Evolutionary conservation across 257 asterid species (phyloP), one percentile per base, ranked within the genome.

Genomic region (Penstemon eatonii): DNA sequence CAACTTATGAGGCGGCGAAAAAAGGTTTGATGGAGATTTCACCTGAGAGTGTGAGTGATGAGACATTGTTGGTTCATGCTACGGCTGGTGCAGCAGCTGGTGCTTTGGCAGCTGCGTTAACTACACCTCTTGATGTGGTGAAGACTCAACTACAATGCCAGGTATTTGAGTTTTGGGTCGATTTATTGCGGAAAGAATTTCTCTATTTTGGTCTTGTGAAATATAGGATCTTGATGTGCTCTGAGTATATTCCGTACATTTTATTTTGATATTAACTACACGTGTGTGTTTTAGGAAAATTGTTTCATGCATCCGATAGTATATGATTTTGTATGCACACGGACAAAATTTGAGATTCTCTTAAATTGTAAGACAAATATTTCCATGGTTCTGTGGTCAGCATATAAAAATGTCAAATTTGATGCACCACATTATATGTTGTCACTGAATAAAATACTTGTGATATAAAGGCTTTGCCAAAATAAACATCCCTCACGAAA

Each of bases 21-120:
- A 82, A 81, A 69, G 96, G 95, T 12, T 63, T 91, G 71, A 75
- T 58, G 81, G 96, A 78, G 82, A 73, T 91, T 18, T 90, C 93
- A 0, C 90, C 95, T 0, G 91, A 87, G 44, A 82, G 74, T 58
- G 78, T 70, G 8, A 84, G 80, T 46, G 95, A 91, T 50, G 99
- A 91, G 76, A 70, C 83, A 46, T 72, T 88, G 85, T 75, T 83
- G 13, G 93, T 86, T 62, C 97, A 94, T 78, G 97, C 97, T 37
- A 91, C 96, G 0, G 99, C 99, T 50, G 99, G 97, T 15, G 97
- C 97, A 0, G 97, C 83, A 3, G 99, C 99, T 5, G 99, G 99
- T 66, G 96, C 96, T 5, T 72, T 84, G 69, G 97, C 97, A 5
- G 95, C 96, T 2, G 86, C 79, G 7, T 62, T 87, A 70, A 94